These are phyloP conservation scores for Parathielavia hyrcaniae DNA, from an alignment of 495 filamentous ascomycete species.

Conservation along the genomic window DNA sequence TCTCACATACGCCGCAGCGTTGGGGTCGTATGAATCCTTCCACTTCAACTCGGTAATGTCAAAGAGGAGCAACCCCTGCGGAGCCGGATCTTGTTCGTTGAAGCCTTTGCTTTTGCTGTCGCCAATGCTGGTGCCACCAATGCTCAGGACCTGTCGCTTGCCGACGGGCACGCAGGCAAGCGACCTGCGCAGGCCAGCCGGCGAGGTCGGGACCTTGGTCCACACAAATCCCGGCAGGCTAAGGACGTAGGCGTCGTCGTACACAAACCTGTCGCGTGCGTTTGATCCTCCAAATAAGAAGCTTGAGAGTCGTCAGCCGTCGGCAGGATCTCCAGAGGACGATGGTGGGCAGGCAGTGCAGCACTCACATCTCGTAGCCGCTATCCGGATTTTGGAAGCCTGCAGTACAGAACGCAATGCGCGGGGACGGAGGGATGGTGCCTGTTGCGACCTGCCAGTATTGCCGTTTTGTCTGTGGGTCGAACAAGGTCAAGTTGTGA, in stretches of 20 bases:
- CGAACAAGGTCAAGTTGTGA: conserved; percentile 31
- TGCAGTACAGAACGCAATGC: conserved; percentile 27
- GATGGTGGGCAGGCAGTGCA: not conserved
- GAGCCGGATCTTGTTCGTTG: conserved; percentile 32
- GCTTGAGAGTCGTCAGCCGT: conserved; percentile 19
- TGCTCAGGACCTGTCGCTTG: conserved; percentile 37
- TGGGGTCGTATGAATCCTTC: conserved; percentile 34
- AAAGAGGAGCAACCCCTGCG: conserved; percentile 37
- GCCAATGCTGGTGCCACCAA: conserved; percentile 35
- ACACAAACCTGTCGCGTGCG: conserved; percentile 6
- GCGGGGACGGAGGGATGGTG: conserved; percentile 15
- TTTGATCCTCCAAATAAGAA: conserved; percentile 35
- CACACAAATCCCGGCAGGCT: conserved; percentile 46
- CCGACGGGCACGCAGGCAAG: conserved; percentile 34
- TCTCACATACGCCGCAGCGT: conserved; percentile 33
- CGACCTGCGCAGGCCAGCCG: conserved; percentile 25
- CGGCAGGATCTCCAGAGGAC: no score
- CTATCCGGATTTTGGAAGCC: conserved; percentile 29
- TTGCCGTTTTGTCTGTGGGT: conserved; percentile 32
- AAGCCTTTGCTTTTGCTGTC: conserved; percentile 23
- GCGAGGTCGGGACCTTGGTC: conserved; percentile 25
- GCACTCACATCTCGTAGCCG: conserved; percentile 34
- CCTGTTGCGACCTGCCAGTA: conserved; percentile 34
- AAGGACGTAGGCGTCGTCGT: conserved; percentile 37
- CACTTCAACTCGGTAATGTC: conserved; percentile 39